A percentile compares a stretch with the other conserved stretches of the same genome.
Evolutionary conservation across 2,329 filamentous ascomycete genomes (phyloP).

Genomic region (Paecilomyces dactylethromorphus): DNA sequence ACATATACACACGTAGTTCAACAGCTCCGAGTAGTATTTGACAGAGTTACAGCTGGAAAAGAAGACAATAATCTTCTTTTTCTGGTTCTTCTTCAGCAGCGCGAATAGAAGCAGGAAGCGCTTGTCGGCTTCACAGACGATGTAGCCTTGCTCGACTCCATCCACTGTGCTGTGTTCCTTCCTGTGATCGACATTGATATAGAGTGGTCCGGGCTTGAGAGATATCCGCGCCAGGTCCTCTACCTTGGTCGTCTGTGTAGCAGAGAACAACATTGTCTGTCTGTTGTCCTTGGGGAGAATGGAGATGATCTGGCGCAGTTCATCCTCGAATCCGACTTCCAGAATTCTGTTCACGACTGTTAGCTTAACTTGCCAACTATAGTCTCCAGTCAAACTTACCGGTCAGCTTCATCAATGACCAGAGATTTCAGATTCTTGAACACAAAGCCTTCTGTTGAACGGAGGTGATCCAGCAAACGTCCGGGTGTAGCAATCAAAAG

Average conservation of each 20-base stretch:
- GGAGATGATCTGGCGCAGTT: conserved; percentile 95
- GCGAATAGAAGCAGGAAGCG: conserved; percentile 91
- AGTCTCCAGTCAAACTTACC: conserved; percentile 26
- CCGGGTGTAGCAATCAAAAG: conserved; percentile 91
- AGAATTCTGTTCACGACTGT: conserved; percentile 53
- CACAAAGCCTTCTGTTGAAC: conserved; percentile 81
- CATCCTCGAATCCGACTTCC: conserved; percentile 96
- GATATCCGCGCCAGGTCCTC: conserved; percentile 95
- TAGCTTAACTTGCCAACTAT: neutral
- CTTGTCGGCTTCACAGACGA: conserved; percentile 87
- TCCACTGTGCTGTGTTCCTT: conserved; percentile 89
- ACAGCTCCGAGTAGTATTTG: conserved; percentile 88
- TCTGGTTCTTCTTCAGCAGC: conserved; percentile 83
- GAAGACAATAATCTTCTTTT: conserved; percentile 98
- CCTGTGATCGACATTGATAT: conserved; percentile 91
- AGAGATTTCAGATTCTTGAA: conserved; percentile 92
- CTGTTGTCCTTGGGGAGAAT: conserved; percentile 80
- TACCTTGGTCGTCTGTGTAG: conserved; percentile 97
- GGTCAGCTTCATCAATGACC: conserved; percentile 93
- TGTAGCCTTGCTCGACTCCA: conserved; percentile 91
- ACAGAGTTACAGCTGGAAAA: conserved; percentile 89
- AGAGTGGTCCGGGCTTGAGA: conserved; percentile 79
- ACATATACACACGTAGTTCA: conserved; percentile 62
- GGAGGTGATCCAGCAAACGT: conserved; percentile 84
- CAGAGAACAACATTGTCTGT: conserved; percentile 97